These are phyloP conservation scores for Ormosia emarginata DNA, from an alignment of 306 rosid genomes.

Conservation along the genomic window DNA sequence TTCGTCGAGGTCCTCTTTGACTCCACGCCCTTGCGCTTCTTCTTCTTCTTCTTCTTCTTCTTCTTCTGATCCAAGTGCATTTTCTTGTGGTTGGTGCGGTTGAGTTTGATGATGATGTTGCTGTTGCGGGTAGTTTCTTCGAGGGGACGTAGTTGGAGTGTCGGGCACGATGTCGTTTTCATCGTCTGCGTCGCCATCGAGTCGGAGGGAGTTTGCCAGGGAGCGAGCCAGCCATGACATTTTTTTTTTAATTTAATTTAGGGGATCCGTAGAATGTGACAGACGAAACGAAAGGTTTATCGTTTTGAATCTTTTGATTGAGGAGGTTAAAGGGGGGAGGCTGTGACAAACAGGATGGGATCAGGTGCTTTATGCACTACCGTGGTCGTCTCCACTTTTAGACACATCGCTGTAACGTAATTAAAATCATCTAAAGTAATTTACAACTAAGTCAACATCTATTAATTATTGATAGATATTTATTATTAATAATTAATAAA, in stretches of 20 bases:
- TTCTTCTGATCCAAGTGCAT: slow-evolving; percentile 26
- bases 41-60: slow-evolving; percentile 36
- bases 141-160: slow-evolving; percentile 32
- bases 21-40: slow-evolving; percentile 59
- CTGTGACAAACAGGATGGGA: not conserved
- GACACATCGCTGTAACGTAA: not conserved
- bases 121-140: not conserved
- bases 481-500: too few relatives aligned
- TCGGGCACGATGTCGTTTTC: slow-evolving; percentile 44
- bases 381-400: not conserved
- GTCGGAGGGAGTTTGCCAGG: slow-evolving; percentile 63
- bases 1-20: slow-evolving; percentile 76
- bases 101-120: not conserved
- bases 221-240: slow-evolving; percentile 95
- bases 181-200: slow-evolving; percentile 42
- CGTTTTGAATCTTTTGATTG: not conserved
- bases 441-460: too few relatives aligned
- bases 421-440: too few relatives aligned
- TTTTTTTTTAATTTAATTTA: not conserved
- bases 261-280: slow-evolving; percentile 25
- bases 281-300: not conserved
- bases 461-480: too few relatives aligned
- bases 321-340: not conserved
- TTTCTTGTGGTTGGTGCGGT: not conserved
- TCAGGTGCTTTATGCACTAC: not conserved